Evolutionary conservation across 129 eudicot genomes (phyloP).

Genomic region (Pseudognaphalium luteoalbum): DNA sequence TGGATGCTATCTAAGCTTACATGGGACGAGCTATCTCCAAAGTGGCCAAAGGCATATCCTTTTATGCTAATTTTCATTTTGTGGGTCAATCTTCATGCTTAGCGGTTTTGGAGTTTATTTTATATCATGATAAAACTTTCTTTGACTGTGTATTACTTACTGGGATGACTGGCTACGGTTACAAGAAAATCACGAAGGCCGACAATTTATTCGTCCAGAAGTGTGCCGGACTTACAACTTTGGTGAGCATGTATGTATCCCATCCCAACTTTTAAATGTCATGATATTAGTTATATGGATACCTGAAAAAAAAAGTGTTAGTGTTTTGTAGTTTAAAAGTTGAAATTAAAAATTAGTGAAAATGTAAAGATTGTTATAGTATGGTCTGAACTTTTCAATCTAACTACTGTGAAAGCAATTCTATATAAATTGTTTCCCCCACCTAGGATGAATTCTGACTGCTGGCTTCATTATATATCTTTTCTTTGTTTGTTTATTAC

Average conservation of each 20-base stretch:
- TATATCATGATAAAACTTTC: conserved; percentile 32
- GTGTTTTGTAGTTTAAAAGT: not conserved
- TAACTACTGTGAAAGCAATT: not conserved
- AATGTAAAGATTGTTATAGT: not conserved
- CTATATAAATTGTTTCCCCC: not conserved
- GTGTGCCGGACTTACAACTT: conserved; percentile 96
- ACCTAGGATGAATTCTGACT: not conserved
- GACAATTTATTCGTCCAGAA: conserved; percentile 95
- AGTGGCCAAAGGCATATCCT: conserved; percentile 99
- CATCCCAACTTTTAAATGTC: conserved; percentile 4
- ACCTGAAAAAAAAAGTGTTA: not conserved
- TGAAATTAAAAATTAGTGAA: not conserved
- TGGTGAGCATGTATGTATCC: conserved; percentile 89
- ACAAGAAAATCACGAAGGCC: conserved; percentile 81
- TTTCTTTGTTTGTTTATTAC: not conserved
- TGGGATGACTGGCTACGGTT: conserved; percentile 99
- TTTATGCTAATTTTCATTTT: conserved; percentile 29
- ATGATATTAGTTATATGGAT: not conserved
- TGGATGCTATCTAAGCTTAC: conserved; percentile 92
- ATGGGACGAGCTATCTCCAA: conserved; percentile 97
- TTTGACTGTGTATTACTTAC: conserved; percentile 77
- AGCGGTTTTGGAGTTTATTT: not conserved
- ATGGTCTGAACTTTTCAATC: not conserved
- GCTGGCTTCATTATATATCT: not conserved
- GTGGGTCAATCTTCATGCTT: conserved; percentile 7